Evolutionary conservation across 2,329 filamentous ascomycete species (phyloP).

Genomic region (Fusarium scirpi): DNA sequence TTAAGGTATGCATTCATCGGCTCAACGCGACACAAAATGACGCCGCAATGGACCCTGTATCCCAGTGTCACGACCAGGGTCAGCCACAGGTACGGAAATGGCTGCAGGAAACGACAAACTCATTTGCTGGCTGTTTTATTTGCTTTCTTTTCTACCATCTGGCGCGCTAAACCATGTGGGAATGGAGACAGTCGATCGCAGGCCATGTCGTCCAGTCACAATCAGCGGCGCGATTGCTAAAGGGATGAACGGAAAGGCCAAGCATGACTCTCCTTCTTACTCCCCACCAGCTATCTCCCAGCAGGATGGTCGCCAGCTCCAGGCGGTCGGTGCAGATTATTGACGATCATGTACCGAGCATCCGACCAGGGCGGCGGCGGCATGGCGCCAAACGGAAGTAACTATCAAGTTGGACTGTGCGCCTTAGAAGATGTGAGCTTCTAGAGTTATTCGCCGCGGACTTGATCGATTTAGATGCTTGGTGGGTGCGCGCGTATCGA

Average conservation of each 20-base stretch:
- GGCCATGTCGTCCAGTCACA: slow-evolving; percentile 25
- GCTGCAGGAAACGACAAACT: slow-evolving; percentile 18
- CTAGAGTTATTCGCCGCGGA: slow-evolving; percentile 23
- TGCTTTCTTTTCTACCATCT: slow-evolving; percentile 13
- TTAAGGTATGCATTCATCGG: slow-evolving; percentile 30
- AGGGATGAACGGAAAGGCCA: slow-evolving; percentile 12
- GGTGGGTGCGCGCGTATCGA: slow-evolving; percentile 38
- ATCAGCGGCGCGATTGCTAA: slow-evolving; percentile 1
- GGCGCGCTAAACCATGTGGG: slow-evolving; percentile 26
- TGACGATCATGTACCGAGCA: slow-evolving; percentile 23
- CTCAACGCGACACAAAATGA: slow-evolving; percentile 35
- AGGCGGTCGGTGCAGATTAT: slow-evolving; percentile 24
- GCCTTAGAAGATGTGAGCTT: slow-evolving; percentile 18
- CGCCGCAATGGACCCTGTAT: slow-evolving; percentile 20
- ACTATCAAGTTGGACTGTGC: slow-evolving; percentile 1
- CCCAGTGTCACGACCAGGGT: slow-evolving; percentile 13
- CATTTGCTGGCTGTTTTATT: neutral
- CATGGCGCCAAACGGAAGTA: slow-evolving; percentile 23
- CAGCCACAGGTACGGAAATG: slow-evolving; percentile 24
- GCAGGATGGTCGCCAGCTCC: slow-evolving; percentile 28
- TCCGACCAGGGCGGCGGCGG: slow-evolving; percentile 13
- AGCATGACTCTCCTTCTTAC: neutral
- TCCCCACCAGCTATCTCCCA: slow-evolving; percentile 20
- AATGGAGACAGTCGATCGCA: slow-evolving; percentile 26
- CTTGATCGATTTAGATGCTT: slow-evolving; percentile 33